Evolutionary conservation across 1,284 basidiomycete genomes (phyloP), one percentile per base, ranked within the genome.

Genomic region (Austropuccinia psidii): DNA sequence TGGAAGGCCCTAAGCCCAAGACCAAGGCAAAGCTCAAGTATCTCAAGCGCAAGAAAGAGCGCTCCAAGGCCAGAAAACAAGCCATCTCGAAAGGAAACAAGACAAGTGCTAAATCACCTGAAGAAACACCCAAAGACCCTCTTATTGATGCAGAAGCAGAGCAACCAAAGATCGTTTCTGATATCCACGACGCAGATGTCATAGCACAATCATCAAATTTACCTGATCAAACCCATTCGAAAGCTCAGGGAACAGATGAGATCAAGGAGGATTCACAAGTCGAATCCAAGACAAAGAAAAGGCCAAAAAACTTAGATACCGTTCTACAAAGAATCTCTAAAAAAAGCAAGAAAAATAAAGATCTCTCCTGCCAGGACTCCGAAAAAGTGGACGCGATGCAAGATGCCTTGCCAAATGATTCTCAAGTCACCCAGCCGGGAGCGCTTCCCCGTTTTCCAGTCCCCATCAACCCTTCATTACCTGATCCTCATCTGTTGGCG

Each of bases 1-100:
- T 47, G 17, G 55, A 72, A 52, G 29, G 19, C 13, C 60, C 60
- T 15, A 73, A 81, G 75, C 75, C 75, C 13, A 81, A 87, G 80
- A 86, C 86, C 0, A 86, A 84, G 47, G 85, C 86, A 6, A 87
- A 89, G 79, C 81, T 85, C 77, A 82, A 86, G 72, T 89, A 89
- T 80, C 82, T 88, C 43, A 86, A 86, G 76, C 85, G 85, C 68
- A 89, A 89, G 81, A 85, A 85, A 77, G 84, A 85, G 68, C 84
- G 85, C 65, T 83, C 85, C 79, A 88, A 87, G 79, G 82, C 83
- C 49, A 82, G 84, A 61, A 82, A 84, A 72, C 83, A 84, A 73
- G 80, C 82, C 0, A 78, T 79, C 24, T 80, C 80, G 82, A 76
- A 77, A 77, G 35, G 47, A 31, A 19, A 57, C 62, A 54, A 80